A percentile compares a stretch with the other conserved stretches of the same genome.
phyloP scores from a whole-genome alignment of 176 grass and related monocot genomes.

The Tuctoria greenei region DNA sequence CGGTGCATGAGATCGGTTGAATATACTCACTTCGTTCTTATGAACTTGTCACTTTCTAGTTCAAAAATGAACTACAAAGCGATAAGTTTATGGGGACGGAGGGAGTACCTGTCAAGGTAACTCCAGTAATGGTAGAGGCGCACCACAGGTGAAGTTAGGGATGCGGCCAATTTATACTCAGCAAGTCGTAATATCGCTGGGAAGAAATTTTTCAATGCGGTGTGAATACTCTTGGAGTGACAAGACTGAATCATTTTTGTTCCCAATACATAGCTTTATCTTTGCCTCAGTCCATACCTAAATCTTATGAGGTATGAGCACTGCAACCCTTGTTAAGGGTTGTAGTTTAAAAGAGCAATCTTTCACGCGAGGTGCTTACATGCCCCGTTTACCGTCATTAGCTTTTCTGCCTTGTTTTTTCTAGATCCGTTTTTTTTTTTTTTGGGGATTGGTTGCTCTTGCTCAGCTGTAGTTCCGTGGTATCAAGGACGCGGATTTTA shows the following conservation, averaged over 20 bases:
- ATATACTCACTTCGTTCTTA: no score
- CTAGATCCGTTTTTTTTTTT: neutral
- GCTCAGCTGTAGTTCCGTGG: neutral
- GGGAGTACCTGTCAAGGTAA: no score
- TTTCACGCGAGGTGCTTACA: no score
- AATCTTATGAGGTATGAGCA: neutral
- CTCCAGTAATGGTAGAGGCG: no score
- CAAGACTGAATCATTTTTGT: neutral
- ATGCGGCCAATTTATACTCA: neutral
- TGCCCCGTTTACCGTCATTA: neutral
- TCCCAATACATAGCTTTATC: neutral
- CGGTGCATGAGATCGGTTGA: neutral
- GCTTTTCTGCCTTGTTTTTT: neutral
- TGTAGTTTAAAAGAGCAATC: neutral
- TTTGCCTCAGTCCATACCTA: neutral
- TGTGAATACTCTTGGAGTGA: neutral
- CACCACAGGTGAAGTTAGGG: neutral
- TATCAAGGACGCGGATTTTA: neutral
- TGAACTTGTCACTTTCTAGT: no score
- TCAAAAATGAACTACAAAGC: no score
- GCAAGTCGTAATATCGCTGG: neutral
- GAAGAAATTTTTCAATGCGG: neutral
- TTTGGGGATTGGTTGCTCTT: neutral
- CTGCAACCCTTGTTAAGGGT: neutral
- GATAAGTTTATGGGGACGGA: no score